Percentiles rank a stretch among this genome's conserved stretches.
phyloP scores from a whole-genome alignment of 495 filamentous ascomycete species.

The Aspergillus funiculosus region DNA sequence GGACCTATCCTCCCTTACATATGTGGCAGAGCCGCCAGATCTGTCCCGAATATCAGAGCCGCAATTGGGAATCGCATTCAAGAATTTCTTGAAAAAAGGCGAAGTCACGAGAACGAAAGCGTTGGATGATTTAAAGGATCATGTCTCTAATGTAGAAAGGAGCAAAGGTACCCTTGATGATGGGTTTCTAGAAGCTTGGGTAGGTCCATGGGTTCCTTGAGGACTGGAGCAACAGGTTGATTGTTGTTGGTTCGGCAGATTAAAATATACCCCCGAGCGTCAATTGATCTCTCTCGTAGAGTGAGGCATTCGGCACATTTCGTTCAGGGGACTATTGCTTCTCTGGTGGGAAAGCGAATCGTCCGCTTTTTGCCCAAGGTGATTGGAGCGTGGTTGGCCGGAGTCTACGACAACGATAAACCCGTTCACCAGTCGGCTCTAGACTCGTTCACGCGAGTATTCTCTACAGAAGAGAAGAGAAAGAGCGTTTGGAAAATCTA shows the following conservation, averaged over 20 bases:
- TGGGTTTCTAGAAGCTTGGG: conserved; percentile 77
- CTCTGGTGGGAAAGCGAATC: conserved; percentile 69
- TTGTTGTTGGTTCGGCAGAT: conserved; percentile 47
- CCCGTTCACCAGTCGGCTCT: conserved; percentile 64
- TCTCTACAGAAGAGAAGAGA: conserved; percentile 73
- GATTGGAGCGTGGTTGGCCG: conserved; percentile 81
- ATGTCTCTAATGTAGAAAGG: conserved; percentile 47
- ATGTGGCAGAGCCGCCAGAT: conserved; percentile 79
- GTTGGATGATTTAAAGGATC: conserved; percentile 71
- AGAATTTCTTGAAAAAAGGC: conserved; percentile 89
- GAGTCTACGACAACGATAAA: conserved; percentile 79
- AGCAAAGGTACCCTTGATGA: conserved; percentile 60
- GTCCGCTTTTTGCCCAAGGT: conserved; percentile 68
- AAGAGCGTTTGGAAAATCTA: conserved; percentile 69
- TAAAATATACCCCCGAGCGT: conserved; percentile 76
- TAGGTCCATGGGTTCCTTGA: conserved; percentile 41
- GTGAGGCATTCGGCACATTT: conserved; percentile 79
- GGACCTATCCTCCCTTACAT: conserved; percentile 63
- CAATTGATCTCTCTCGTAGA: conserved; percentile 80
- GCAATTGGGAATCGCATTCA: conserved; percentile 79
- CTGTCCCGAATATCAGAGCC: conserved; percentile 70
- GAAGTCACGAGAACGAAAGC: conserved; percentile 89
- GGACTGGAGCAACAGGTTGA: conserved; percentile 12
- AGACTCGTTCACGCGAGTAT: conserved; percentile 65
- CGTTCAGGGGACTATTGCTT: conserved; percentile 66